Evolutionary conservation across 1,139 yeast species (phyloP), one percentile per base, ranked within the genome.

Genomic region (Kurtzmaniella quercitrusa): DNA sequence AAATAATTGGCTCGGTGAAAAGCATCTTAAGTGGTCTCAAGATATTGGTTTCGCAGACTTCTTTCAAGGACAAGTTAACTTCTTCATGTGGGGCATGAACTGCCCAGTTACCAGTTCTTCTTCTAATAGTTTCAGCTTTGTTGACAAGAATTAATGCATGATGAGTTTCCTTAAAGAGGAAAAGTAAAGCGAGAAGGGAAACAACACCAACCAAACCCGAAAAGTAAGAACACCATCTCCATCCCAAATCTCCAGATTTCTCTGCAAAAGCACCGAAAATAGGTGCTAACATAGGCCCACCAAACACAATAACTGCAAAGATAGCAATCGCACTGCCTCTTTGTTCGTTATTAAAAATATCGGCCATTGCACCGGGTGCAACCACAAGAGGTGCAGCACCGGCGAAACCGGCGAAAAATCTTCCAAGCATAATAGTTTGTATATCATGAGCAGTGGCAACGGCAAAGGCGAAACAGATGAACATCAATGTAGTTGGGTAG

Each of bases 321-420:
- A 81, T 48, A n/a, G 80, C 71, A 54, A 86, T 68, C 8, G 90
- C 89, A 34, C 73, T 75, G 51, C 95, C 95, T 60, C 96, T 76
- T n/a, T 70, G 54, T 23, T 60, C 60, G 46, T 81, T 77, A 48
- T 74, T 75, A 57, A 79, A 87, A 68, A 86, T 70, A 59, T 88
- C 96, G 3, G 93, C 83, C 70, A 86, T 81, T 0, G 86, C 77
- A 27, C 95, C 95, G 17, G 94, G 95, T 8, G 85, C 90, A 33
- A 85, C 87, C 18, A 86, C 93, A 57, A 88, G 62, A 0, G 94
- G 86, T 8, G 93, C 87, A 15, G 93, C 87, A 48, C 94, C 95
- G 44, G 82, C 62, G 52, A 81, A 73, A 34, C 95, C 95, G 31
- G 81, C 81, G 58, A 87, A 84, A 60, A 85, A 87, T 48, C 95